These are phyloP conservation scores for Mycena galericulata DNA, from an alignment of 768 basidiomycete genomes.

Conservation along the genomic window DNA sequence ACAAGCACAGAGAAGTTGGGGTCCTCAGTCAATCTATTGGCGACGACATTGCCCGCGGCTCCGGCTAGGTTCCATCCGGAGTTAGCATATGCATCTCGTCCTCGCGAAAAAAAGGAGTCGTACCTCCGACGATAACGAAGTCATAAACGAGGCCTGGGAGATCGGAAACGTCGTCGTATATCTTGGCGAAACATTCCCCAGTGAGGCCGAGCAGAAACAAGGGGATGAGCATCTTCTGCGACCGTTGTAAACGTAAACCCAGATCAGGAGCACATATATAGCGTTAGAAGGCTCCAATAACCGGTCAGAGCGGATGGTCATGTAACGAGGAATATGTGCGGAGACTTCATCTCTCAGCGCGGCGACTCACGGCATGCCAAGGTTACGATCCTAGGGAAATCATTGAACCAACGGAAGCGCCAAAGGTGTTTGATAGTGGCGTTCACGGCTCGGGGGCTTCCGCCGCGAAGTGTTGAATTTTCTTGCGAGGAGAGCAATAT, in stretches of 20 bases:
- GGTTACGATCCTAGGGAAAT: background rate
- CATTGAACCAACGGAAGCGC: background rate
- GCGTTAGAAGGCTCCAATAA: slow-evolving; percentile 16
- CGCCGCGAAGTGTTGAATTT: slow-evolving; percentile 6
- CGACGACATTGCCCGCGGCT: slow-evolving; percentile 43
- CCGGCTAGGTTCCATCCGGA: slow-evolving; percentile 36
- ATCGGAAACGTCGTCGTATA: background rate
- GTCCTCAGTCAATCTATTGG: slow-evolving; percentile 42
- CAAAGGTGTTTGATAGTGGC: slow-evolving; percentile 12
- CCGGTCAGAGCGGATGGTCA: slow-evolving; percentile 17
- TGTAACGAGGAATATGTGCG: slow-evolving; percentile 18
- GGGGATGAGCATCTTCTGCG: too few relatives aligned
- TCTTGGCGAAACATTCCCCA: background rate
- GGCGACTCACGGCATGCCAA: background rate
- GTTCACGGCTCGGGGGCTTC: slow-evolving; percentile 3
- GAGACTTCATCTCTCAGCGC: slow-evolving; percentile 8
- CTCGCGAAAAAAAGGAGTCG: background rate
- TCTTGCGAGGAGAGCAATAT: slow-evolving; percentile 13
- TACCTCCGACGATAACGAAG: slow-evolving; percentile 11
- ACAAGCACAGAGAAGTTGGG: slow-evolving; percentile 38
- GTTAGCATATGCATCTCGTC: too few relatives aligned
- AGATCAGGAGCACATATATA: background rate
- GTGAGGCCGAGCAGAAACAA: background rate
- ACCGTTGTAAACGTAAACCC: too few relatives aligned
- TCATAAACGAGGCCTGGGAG: slow-evolving; percentile 4